A percentile compares a stretch with the other conserved stretches of the same genome.
Evolutionary conservation across 768 basidiomycete species (phyloP).

Genomic region (Gautieria morchelliformis): DNA sequence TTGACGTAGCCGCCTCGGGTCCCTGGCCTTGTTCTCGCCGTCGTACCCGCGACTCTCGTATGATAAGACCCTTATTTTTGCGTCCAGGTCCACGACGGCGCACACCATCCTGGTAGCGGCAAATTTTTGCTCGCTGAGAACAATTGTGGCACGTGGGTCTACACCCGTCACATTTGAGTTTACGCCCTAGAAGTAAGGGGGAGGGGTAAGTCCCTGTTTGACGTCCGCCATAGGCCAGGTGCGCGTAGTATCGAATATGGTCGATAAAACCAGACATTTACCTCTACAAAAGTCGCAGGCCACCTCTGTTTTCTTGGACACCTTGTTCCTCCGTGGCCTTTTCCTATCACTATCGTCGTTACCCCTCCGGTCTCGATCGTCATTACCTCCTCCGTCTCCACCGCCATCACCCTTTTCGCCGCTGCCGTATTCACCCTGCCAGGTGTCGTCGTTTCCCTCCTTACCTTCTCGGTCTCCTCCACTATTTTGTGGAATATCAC

Average conservation of each 20-base stretch:
- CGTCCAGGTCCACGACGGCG: slow-evolving; percentile 2
- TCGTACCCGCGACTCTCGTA: background rate
- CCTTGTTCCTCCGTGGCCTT: background rate
- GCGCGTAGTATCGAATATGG: background rate
- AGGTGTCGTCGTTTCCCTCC: background rate
- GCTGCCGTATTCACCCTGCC: background rate
- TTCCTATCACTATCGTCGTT: slow-evolving; percentile 35
- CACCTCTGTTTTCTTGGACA: slow-evolving; percentile 1
- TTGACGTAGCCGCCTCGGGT: too few species aligned
- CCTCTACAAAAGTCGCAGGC: slow-evolving; percentile 2
- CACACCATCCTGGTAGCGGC: slow-evolving; percentile 4
- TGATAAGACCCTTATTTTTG: background rate
- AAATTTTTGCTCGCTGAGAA: slow-evolving; percentile 7
- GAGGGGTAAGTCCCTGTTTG: background rate
- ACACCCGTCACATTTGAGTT: background rate
- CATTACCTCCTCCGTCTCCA: slow-evolving; percentile 39
- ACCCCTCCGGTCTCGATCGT: slow-evolving; percentile 21
- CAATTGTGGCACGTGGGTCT: slow-evolving; percentile 1
- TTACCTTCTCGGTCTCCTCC: background rate
- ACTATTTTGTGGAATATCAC: background rate
- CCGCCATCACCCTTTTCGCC: background rate
- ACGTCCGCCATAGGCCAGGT: background rate
- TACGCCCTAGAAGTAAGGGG: background rate
- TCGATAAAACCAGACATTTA: background rate
- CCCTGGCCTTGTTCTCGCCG: too few species aligned